Conservation (phyloP, 371 early-diverging fungal species). For the Umbelopsis sp. region DNA sequence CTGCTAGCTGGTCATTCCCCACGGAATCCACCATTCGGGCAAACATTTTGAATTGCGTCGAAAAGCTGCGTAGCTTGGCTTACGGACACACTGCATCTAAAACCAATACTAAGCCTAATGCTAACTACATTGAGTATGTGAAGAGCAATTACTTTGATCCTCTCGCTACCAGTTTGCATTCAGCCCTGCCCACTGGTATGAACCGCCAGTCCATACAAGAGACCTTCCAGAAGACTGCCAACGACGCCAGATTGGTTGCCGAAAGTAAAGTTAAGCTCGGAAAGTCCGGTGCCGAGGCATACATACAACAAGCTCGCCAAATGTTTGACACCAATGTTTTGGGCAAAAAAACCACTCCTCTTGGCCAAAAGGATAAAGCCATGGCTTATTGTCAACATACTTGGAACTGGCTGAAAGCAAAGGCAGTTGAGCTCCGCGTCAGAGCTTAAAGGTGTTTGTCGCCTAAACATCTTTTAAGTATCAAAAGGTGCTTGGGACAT, state of each 20-base stretch:
- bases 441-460: too few species aligned
- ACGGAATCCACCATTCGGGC: not conserved
- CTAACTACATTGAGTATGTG: slow-evolving; percentile 7
- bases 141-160: slow-evolving; percentile 5
- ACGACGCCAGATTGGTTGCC: not conserved
- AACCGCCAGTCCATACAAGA: not conserved
- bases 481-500: too few species aligned
- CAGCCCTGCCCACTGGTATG: not conserved
- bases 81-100: not conserved
- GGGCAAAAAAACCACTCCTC: not conserved
- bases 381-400: not conserved
- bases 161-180: slow-evolving; percentile 11
- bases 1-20: slow-evolving; percentile 3
- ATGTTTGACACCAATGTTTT: not conserved
- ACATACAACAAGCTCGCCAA: not conserved
- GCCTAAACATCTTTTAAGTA: too few species aligned
- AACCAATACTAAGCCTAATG: not conserved
- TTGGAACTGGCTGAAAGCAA: not conserved
- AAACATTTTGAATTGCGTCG: not conserved
- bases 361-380: not conserved
- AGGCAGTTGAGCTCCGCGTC: not conserved
- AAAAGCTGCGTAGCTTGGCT: not conserved
- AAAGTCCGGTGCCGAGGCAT: not conserved
- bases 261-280: not conserved
- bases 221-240: not conserved